phyloP scores from a whole-genome alignment of 1,284 basidiomycete species.

The Ceratobasidium sp. region DNA sequence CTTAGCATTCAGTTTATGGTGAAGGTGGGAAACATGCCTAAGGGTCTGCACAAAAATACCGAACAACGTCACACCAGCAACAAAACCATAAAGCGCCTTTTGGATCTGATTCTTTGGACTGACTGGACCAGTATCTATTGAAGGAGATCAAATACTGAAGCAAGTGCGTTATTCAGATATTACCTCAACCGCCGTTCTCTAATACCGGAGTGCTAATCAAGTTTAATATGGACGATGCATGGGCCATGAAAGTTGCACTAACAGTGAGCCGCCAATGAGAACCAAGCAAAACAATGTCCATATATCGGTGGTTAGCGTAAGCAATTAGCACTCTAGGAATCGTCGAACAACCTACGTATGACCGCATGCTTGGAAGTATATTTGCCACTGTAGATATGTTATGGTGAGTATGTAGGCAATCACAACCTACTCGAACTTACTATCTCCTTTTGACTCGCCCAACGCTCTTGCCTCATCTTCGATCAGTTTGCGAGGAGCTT shows the following conservation, averaged over 20 bases:
- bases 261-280: constrained; percentile 52
- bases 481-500: constrained; percentile 78
- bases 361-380: constrained; percentile 79
- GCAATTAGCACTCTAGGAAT: not conserved
- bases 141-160: not conserved
- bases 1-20: constrained; percentile 44
- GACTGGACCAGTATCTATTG: constrained; percentile 64
- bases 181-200: constrained; percentile 83
- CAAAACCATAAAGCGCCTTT: constrained; percentile 77
- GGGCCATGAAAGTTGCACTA: not conserved
- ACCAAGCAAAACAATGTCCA: constrained; percentile 64
- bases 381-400: constrained; percentile 67
- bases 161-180: not conserved
- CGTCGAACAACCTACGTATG: constrained; percentile 1
- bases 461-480: constrained; percentile 91
- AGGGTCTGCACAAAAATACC: constrained; percentile 70
- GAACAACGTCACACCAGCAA: constrained; percentile 53
- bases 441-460: constrained; percentile 80
- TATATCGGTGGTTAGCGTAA: constrained; percentile 55
- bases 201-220: constrained; percentile 77
- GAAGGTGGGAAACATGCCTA: constrained; percentile 69
- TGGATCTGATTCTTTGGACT: constrained; percentile 50
- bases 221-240: not conserved
- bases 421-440: not conserved
- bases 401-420: not conserved